phyloP scores from a whole-genome alignment of 352 stramenopile species.

The Globisporangium okanoganense region DNA sequence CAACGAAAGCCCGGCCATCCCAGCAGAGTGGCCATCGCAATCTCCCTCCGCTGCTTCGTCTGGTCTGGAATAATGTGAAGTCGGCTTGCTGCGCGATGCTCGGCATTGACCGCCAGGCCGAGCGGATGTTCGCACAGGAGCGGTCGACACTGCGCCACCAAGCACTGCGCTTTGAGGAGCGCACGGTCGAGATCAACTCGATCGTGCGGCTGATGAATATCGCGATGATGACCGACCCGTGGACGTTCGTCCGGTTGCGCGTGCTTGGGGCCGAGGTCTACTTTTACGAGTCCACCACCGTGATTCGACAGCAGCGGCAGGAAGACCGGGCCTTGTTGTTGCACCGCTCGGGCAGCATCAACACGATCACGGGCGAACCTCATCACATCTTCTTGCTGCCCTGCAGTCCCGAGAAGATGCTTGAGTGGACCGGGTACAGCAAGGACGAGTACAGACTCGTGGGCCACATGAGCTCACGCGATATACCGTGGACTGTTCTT shows the following conservation, averaged over 20 bases:
- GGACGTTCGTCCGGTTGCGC: constrained; percentile 25
- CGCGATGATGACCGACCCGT: constrained; percentile 44
- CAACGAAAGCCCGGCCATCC: background rate
- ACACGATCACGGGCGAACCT: background rate
- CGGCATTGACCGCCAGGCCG: constrained; percentile 7
- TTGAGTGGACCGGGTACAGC: constrained; percentile 22
- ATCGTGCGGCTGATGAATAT: constrained; percentile 37
- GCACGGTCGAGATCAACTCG: constrained; percentile 21
- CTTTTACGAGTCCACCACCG: constrained; percentile 21
- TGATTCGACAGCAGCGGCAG: background rate
- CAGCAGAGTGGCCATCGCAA: background rate
- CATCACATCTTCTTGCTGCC: constrained; percentile 28
- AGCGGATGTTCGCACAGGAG: constrained; percentile 3
- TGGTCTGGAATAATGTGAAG: background rate
- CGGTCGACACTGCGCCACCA: constrained; percentile 4
- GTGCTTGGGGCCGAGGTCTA: constrained; percentile 27
- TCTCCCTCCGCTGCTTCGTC: background rate
- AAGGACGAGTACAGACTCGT: constrained; percentile 18
- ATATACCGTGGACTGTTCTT: constrained; percentile 12
- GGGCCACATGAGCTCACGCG: constrained; percentile 17
- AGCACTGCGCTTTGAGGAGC: constrained; percentile 12
- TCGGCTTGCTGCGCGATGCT: background rate
- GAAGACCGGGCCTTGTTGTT: background rate
- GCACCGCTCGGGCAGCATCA: background rate
- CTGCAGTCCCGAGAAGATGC: constrained; percentile 23